Base-by-base conservation (phyloP, 192 early-diverging fungal species). In the Kappamyces sp. region DNA sequence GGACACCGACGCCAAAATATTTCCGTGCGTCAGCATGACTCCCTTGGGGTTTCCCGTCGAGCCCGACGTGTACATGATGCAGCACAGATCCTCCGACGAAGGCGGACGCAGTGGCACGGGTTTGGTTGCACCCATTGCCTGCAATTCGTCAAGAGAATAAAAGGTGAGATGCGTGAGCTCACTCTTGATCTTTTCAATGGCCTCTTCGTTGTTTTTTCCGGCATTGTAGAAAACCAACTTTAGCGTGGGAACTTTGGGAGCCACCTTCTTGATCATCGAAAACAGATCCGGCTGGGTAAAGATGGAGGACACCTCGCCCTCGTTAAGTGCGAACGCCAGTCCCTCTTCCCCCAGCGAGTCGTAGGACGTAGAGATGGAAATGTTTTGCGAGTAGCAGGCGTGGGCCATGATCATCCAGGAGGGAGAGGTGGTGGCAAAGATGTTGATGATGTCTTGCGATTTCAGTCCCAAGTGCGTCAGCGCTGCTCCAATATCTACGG, bases 41-140 rank as follows among this genome's bases (percentile, higher is more conserved):
- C 94, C 94, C 70, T 94, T 94, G 47, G 95, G 93, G 70, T 84
- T 84, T 23, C 70, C 90, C 82, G 67, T 86, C 76, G 41, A 79
- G 59, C 47, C 71, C 61, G 13, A 88, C 83, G 46, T 76, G 70
- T 50, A 64, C 60, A 38, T 79, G 69, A 55, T 86, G 86, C 66
- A 68, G 15, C 58, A 52, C 9, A 74, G 71, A 65, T 91, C 89
- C 55, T 87, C 85, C 4, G 82, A 64, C 35, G 65, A 73, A 9
- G 92, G 91, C n/a, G 81, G 75, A 31, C 59, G 60, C 15, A 84
- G 73, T 23, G 83, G 85, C n/a, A 65, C 63, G 41, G 84, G 84
- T 51, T 83, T 40, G 31, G 84, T 73, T 40, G 67, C 65, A 49
- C 93, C 95, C 8, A 88, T 65, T 34, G 61, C 66, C 50, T 69